Evolutionary conservation across 176 grass and related monocot species (phyloP), one percentile per base, ranked within the genome.

Genomic region (Bromus sterilis): DNA sequence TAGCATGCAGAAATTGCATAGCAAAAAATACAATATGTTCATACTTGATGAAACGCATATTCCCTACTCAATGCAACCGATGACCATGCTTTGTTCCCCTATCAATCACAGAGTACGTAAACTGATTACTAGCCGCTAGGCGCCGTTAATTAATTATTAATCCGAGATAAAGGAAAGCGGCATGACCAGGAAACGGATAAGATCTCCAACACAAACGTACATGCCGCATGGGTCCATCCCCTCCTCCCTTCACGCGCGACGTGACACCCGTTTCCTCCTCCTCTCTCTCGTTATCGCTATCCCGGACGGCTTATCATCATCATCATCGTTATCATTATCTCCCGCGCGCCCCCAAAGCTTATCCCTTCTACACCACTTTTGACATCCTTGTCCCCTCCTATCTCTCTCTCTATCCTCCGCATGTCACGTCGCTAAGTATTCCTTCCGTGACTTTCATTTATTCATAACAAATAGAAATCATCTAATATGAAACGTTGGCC

Each of bases 341-440:
- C n/a, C n/a, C n/a, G n/a, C n/a, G n/a, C n/a, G n/a, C n/a, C 65
- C 21, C 75, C 29, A 32, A 62, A 82, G 85, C 79, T 82, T 87
- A 87, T 87, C 62, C 51, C 40, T 69, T 26, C 32, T 30, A 23
- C 30, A 4, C 53, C 79, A 39, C 66, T 81, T 82, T 70, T 61
- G 39, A 71, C 63, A 61, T 51, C 40, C 41, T 0, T 29, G 56
- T 72, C 14, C 20, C 15, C 4, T 30, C 6, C 41, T 21, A 4
- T 15, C 41, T 16, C 41, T 70, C 8, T 25, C 15, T 78, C 78
- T 65, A 59, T 62, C 39, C 74, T 59, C 62, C 3, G 7, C 61
- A 20, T 34, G 46, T 56, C 82, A 32, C 4, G 0, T 31, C 14
- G 31, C 21, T 11, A n/a, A n/a, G n/a, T n/a, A n/a, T n/a, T n/a